Evolutionary conservation across 306 rosid genomes (phyloP).

Genomic region (Sechiopsis laciniata): DNA sequence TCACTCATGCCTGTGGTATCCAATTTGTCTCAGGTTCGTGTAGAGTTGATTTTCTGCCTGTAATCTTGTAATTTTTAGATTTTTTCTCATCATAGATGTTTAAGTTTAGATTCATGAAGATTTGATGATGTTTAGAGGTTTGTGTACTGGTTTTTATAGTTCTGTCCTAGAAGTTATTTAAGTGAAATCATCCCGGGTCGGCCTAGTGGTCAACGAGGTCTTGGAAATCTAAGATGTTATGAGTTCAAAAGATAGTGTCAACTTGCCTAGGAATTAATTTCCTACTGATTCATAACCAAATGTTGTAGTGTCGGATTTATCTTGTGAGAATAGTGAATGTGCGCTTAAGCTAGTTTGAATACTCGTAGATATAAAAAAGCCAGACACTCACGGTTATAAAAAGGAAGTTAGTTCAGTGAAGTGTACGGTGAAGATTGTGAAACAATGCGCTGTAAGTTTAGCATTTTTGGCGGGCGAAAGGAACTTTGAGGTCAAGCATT

Average conservation of each 20-base stretch:
- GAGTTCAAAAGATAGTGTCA: too few species aligned
- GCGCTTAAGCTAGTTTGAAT: too few species aligned
- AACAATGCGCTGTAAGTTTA: neutral
- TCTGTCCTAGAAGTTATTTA: neutral
- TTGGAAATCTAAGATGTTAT: too few species aligned
- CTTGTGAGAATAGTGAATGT: too few species aligned
- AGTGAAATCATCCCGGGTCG: neutral
- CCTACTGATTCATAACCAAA: too few species aligned
- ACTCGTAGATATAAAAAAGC: too few species aligned
- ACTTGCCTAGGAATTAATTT: too few species aligned
- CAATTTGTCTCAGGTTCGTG: conserved; percentile 71
- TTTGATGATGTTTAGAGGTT: neutral
- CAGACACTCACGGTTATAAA: too few species aligned
- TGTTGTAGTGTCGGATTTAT: too few species aligned
- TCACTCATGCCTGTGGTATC: conserved; percentile 74
- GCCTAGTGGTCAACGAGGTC: too few species aligned
- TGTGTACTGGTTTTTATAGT: neutral
- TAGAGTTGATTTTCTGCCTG: neutral
- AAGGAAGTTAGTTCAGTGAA: too few species aligned
- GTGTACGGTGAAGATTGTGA: neutral
- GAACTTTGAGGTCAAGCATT: neutral
- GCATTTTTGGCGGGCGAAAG: neutral
- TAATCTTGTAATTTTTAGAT: neutral
- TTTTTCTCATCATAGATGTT: neutral
- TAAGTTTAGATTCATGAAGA: neutral